A percentile compares a stretch with the other conserved stretches of the same genome.
Conservation (phyloP, 2,329 filamentous ascomycete species). For the Neophaeococcomyces mojaviensis region DNA sequence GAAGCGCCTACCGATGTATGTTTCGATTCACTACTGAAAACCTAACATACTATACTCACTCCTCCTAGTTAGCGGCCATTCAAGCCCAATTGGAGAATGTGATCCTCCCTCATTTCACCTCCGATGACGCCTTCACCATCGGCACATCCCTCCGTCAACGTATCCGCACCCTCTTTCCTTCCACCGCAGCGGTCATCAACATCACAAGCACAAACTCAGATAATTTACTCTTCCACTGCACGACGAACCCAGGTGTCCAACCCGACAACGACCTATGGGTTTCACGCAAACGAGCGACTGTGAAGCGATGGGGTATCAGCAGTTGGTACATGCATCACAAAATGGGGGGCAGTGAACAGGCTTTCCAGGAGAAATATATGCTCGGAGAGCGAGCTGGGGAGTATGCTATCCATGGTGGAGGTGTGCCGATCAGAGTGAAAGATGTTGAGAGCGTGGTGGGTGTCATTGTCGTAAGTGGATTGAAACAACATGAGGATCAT, state of each 20-base stretch:
- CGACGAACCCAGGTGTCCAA: constrained; percentile 57
- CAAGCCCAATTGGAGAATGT: constrained; percentile 15
- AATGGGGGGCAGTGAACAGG: constrained; percentile 54
- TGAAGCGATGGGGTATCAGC: constrained; percentile 61
- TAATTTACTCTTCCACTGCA: constrained; percentile 63
- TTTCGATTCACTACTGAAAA: background rate
- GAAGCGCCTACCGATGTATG: constrained; percentile 19
- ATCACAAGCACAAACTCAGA: constrained; percentile 32
- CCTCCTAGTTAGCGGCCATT: constrained; percentile 17
- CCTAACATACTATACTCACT: background rate
- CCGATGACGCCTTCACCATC: constrained; percentile 32
- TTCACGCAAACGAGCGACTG: constrained; percentile 61
- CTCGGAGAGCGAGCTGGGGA: constrained; percentile 48
- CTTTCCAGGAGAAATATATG: constrained; percentile 59
- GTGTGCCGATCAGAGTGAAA: constrained; percentile 60
- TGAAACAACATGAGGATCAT: constrained; percentile 73
- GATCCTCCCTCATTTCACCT: constrained; percentile 32
- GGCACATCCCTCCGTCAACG: constrained; percentile 32
- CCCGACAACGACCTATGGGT: constrained; percentile 70
- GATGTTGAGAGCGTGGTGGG: constrained; percentile 69
- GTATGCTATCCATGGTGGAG: constrained; percentile 74
- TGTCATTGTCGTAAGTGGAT: constrained; percentile 66
- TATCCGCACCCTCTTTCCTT: constrained; percentile 28
- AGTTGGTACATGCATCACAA: constrained; percentile 68
- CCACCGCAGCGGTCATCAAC: constrained; percentile 33